Evolutionary conservation across 2,329 filamentous ascomycete species (phyloP), one percentile per base, ranked within the genome.

Genomic region (Ophiostoma perfectum): DNA sequence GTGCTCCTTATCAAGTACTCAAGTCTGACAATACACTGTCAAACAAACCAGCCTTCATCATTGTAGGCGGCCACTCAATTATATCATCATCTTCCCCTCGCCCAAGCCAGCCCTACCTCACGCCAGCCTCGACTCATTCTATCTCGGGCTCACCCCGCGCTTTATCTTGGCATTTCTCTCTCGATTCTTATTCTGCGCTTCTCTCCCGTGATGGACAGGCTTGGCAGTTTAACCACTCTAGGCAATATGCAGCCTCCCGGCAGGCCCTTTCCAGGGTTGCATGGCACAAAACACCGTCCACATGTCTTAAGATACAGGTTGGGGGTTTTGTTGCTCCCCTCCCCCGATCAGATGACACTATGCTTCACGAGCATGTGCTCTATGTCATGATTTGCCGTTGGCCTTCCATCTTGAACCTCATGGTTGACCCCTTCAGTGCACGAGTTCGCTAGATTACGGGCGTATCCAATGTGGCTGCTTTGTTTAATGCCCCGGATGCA

Each of bases 211-310:
- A 7, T 45, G 9, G n/a, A 65, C 11, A 38, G 55, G 14, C 69
- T 70, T 70, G 66, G 66, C 66, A 62, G 58, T 11, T 66, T 68
- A 64, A 16, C 69, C 60, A 14, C 5, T 66, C 64, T 68, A 7
- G 69, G 69, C 64, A 41, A 66, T 11, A 7, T 62, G 58, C 58
- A 62, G 58, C 58, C 49, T 55, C 7, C 49, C 4, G n/a, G n/a
- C 18, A 55, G 49, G 3, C 18, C 27, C 6, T 55, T 3, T 36
- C n/a, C 49, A 55, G 49, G 49, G 6, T 12, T 55, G n/a, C 27
- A 55, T 18, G 5, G n/a, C 49, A 55, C 18, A 18, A 5, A 9
- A 18, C 49, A 52, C n/a, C n/a, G 49, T 52, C n/a, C 49, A 52
- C 55, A 60, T 60, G 27, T 60, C 55, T 60, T 60, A 5, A 8